phyloP scores from a whole-genome alignment of 495 filamentous ascomycete genomes.

The Penicillium cosmopolitanum region DNA sequence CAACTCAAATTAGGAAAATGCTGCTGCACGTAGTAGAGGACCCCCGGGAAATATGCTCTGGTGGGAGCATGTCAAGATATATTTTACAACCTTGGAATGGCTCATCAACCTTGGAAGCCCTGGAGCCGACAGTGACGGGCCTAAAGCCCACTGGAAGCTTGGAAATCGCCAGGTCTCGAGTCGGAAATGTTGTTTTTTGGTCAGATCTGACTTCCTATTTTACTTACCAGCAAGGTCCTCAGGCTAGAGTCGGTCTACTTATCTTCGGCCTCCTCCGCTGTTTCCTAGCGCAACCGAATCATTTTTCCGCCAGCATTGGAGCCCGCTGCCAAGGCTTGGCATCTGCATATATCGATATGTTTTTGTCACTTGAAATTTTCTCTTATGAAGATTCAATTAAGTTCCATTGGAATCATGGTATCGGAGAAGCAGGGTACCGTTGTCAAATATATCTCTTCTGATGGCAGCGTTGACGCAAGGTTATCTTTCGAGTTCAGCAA shows the following conservation, averaged over 20 bases:
- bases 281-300: neutral
- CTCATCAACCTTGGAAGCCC: too few species aligned
- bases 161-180: too few species aligned
- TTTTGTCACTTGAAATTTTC: neutral
- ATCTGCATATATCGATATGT: neutral
- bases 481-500: constrained; percentile 31
- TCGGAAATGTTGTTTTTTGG: too few species aligned
- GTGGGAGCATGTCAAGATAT: too few species aligned
- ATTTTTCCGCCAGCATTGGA: neutral
- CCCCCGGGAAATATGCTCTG: too few species aligned
- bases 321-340: constrained; percentile 14
- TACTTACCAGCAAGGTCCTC: neutral
- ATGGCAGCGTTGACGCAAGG: constrained; percentile 22
- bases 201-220: neutral
- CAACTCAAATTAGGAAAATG: too few species aligned
- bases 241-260: neutral
- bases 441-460: constrained; percentile 16
- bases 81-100: too few species aligned
- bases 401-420: neutral
- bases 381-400: neutral
- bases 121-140: too few species aligned
- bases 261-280: neutral
- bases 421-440: constrained; percentile 15
- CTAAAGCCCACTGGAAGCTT: too few species aligned
- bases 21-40: too few species aligned